A percentile compares a stretch with the other conserved stretches of the same genome.
Conservation (phyloP, 305 asterid genomes). For the Plantago rigida region DNA sequence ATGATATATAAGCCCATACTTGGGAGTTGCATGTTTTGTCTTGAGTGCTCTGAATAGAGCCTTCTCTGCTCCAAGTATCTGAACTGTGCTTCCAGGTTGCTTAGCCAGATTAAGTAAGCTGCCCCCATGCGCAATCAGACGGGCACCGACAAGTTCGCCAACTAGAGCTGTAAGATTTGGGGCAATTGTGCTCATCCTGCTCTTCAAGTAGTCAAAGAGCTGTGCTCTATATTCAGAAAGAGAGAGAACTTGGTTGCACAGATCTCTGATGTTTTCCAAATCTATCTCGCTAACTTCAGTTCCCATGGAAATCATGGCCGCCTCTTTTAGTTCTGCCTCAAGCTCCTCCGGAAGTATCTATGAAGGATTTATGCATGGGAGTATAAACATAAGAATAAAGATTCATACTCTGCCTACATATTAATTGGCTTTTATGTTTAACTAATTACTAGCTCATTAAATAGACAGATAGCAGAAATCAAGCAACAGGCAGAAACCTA, state of each 20-base stretch:
- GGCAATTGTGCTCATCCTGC: constrained; percentile 93
- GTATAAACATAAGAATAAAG: background rate
- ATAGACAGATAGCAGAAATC: no score
- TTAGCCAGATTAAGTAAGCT: constrained; percentile 88
- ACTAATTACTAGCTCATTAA: no score
- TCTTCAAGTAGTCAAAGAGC: constrained; percentile 68
- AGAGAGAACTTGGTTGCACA: constrained; percentile 85
- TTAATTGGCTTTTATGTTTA: background rate
- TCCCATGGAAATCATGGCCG: constrained; percentile 88
- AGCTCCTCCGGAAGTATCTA: constrained; percentile 76
- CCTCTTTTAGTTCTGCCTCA: constrained; percentile 74
- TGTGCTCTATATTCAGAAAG: constrained; percentile 90
- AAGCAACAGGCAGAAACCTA: no score
- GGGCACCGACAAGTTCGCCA: constrained; percentile 97
- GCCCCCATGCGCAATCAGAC: constrained; percentile 94
- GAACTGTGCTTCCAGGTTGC: constrained; percentile 97
- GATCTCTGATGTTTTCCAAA: constrained; percentile 72
- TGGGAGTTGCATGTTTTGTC: constrained; percentile 93
- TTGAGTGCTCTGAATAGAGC: constrained; percentile 90
- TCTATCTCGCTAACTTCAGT: constrained; percentile 93
- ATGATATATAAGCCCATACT: constrained; percentile 91
- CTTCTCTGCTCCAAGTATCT: constrained; percentile 95
- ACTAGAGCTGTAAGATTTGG: constrained; percentile 94
- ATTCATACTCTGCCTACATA: no score
- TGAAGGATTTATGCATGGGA: constrained; percentile 7